Base-by-base conservation (phyloP, 176 grass and related monocot species). In the Neostapfia colusana region DNA sequence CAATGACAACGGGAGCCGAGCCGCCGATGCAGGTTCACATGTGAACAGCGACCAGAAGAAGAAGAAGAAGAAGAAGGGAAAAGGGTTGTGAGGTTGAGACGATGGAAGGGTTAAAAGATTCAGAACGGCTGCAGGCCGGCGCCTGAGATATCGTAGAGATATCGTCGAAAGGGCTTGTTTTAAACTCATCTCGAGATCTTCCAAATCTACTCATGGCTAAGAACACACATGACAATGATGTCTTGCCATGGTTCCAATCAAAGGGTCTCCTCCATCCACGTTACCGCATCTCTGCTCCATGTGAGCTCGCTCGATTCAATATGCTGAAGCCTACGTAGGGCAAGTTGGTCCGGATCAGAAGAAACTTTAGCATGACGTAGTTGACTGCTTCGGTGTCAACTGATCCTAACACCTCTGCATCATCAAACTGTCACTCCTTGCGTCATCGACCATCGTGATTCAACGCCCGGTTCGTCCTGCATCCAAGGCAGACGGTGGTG, bases 371-470 rank as follows among this genome's bases (percentile, higher is more conserved):
- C 21, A 57, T 57, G 31, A 31, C 31, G 31, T 31, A 2, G 2
- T 31, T 31, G 31, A 1, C 31, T 31, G 1, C n/a, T 20, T 23
- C 11, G 3, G 4, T 58, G 55, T 24, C 21, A 50, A 50, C 12
- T 16, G 4, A 36, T 37, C 27, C 14, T 27, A 4, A 21, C 26
- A 25, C 14, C 17, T n/a, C 17, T n/a, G 35, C 43, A 63, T 76
- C 77, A 81, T n/a, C 24, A 2, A 45, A 44, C 16, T 35, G 78
- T 71, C 79, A 86, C 48, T 16, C 56, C 66, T 1, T 78, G 57
- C 79, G 79, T 87, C 73, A 82, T 54, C 53, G 59, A 10, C 58
- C 73, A 8, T 65, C 73, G 67, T 42, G 67, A 82, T 41, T 58
- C 65, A 71, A 63, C 74, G 55, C 42, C 64, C 37, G 43, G 48